Conservation (phyloP, 2,329 filamentous ascomycete species). For the Fusarium sp. region DNA sequence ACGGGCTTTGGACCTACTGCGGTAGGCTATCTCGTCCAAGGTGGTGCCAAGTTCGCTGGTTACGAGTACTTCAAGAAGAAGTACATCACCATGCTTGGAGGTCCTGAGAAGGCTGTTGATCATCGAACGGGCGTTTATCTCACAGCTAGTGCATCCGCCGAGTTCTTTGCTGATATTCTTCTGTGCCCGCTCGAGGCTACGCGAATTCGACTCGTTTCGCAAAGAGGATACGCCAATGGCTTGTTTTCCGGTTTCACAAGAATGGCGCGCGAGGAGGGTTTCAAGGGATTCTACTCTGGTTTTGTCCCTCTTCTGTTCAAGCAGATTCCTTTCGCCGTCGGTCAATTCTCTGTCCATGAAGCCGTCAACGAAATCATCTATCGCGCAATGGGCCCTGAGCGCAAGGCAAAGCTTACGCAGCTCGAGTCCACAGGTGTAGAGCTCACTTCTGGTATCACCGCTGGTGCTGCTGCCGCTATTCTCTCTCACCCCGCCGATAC, state of each 20-base stretch:
- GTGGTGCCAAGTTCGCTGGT: conserved; percentile 90
- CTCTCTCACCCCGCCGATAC: conserved; percentile 90
- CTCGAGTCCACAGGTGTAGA: conserved; percentile 85
- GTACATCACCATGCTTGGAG: conserved; percentile 77
- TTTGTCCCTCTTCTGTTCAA: conserved; percentile 90
- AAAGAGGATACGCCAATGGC: conserved; percentile 81
- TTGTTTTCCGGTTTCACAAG: conserved; percentile 79
- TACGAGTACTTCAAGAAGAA: conserved; percentile 97
- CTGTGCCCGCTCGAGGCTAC: conserved; percentile 92
- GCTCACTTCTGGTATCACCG: conserved; percentile 85
- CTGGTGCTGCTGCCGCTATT: conserved; percentile 88
- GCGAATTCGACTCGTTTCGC: conserved; percentile 81
- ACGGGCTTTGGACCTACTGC: conserved; percentile 88
- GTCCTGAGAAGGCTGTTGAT: conserved; percentile 58
- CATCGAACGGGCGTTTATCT: conserved; percentile 75
- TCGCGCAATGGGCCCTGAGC: conserved; percentile 71
- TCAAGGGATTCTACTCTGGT: conserved; percentile 89
- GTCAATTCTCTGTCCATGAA: conserved; percentile 95
- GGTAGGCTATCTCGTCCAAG: conserved; percentile 90
- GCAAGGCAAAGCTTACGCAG: conserved; percentile 76
- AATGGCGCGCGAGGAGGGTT: conserved; percentile 79
- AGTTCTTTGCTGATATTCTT: conserved; percentile 81
- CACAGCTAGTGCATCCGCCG: conserved; percentile 74
- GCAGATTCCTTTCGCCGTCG: conserved; percentile 93
- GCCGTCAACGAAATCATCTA: conserved; percentile 85